Conservation (phyloP, 768 basidiomycete species). For the Hericium alpestre region DNA sequence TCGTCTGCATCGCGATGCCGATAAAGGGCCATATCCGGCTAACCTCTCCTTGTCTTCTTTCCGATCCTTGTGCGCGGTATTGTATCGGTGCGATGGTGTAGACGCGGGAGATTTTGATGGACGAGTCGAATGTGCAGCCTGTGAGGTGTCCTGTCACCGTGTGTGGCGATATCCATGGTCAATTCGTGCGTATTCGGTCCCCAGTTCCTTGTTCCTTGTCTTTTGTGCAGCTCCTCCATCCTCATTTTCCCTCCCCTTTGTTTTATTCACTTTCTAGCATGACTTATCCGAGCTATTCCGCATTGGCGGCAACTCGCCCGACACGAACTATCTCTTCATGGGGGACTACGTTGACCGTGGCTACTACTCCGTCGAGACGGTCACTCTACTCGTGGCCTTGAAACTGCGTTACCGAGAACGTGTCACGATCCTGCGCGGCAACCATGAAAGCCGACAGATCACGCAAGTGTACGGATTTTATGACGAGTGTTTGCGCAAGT, state of each 20-base stretch:
- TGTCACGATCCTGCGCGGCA: constrained; percentile 94
- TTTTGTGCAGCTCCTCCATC: constrained; percentile 7
- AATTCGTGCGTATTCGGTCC: constrained; percentile 70
- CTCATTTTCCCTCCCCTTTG: constrained; percentile 7
- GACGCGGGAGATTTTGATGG: constrained; percentile 98
- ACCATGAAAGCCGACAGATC: constrained; percentile 99
- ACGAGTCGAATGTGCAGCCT: constrained; percentile 98
- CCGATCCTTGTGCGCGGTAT: background rate
- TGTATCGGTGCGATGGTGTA: constrained; percentile 22
- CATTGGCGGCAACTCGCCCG: constrained; percentile 96
- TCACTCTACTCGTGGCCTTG: constrained; percentile 91
- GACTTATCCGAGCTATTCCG: constrained; percentile 98
- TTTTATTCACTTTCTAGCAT: constrained; percentile 47
- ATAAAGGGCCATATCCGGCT: constrained; percentile 19
- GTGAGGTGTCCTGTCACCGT: constrained; percentile 98
- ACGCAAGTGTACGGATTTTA: constrained; percentile 99
- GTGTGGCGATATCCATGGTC: constrained; percentile 98
- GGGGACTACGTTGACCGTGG: constrained; percentile 99
- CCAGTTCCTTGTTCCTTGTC: constrained; percentile 8
- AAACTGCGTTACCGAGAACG: constrained; percentile 97
- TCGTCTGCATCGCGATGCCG: constrained; percentile 23
- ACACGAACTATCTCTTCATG: constrained; percentile 99
- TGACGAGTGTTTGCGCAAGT: constrained; percentile 98
- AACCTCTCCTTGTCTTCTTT: constrained; percentile 3
- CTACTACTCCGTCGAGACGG: constrained; percentile 98